Base-by-base conservation (phyloP, 1,284 basidiomycete species). In the Coniferiporia weirii region DNA sequence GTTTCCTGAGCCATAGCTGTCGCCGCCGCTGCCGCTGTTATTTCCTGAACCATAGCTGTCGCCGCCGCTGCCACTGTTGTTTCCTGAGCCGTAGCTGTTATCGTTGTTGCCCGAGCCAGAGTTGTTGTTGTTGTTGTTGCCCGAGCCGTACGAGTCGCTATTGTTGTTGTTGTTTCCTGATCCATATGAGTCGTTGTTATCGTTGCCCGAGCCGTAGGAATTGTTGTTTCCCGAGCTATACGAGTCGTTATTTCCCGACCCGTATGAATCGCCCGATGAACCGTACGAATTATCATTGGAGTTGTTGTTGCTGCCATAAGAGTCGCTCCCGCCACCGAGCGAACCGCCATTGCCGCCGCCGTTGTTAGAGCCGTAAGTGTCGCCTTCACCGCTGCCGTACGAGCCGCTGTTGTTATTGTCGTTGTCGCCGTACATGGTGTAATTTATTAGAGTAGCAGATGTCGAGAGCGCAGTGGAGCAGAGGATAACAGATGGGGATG, bases 1-100 rank as follows among this genome's bases (percentile, higher is more conserved):
- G 35, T 44, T 35, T 46, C 19, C 27, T 2, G 54, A 54, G n/a
- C 57, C 45, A 34, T 59, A 59, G 46, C 10, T 40, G 47, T 56
- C 55, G 43, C 49, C 46, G 27, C 5, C 5, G 27, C 5, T 27
- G 27, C 5, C 5, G 27, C 5, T 27, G 48, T 45, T 51, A 27
- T 35, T 47, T 4, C 34, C 43, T 10, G 19, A 32, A 1, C 46
- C 54, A 27, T 2, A 5, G 27, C 5, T 27, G 32, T 8, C 40
- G 40, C 40, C n/a, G 7, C 40, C 40, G n/a, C 32, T 20, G 10
- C 35, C 22, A 2, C 43, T 27, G 36, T 54, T 47, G 22, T 60
- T 48, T 47, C 46, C 3, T 9, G 52, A 54, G 35, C 52, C 52
- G 20, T 60, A 43, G 44, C 22, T 54, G 7, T 32, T 34, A 7